phyloP scores from a whole-genome alignment of 208 protist genomes.

The Leishmania arabica region DNA sequence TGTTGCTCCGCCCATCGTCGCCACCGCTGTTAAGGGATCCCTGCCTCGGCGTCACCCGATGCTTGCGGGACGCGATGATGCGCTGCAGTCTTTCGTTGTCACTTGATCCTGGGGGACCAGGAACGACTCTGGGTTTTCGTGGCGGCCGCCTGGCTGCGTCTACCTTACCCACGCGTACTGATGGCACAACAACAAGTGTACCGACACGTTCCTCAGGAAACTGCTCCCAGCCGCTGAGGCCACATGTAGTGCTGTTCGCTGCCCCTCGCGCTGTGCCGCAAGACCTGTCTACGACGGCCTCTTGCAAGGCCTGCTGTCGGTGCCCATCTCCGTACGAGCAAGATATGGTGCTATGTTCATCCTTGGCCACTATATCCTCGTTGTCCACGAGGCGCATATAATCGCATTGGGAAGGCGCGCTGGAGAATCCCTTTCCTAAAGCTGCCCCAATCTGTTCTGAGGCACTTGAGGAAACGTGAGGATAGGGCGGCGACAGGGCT shows the following conservation, averaged over 20 bases:
- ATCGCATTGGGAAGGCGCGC: conserved; percentile 8
- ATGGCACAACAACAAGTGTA: background rate
- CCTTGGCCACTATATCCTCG: background rate
- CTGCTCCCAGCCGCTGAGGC: conserved; percentile 32
- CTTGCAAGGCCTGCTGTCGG: conserved; percentile 2
- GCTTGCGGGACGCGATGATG: conserved; percentile 41
- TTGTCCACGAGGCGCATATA: conserved; percentile 38
- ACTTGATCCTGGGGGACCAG: background rate
- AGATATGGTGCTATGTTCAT: background rate
- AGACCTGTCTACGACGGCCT: background rate
- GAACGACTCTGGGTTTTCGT: conserved; percentile 1
- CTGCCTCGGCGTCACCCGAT: conserved; percentile 17
- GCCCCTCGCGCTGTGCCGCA: background rate
- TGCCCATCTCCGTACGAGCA: conserved; percentile 10
- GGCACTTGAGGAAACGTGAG: background rate
- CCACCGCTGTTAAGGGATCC: conserved; percentile 3
- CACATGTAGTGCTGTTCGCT: conserved; percentile 3
- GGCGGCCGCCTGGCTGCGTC: conserved; percentile 14
- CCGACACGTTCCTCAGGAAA: conserved; percentile 14
- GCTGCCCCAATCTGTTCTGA: background rate
- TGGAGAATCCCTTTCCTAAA: background rate
- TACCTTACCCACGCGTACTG: conserved; percentile 6
- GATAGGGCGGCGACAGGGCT: background rate
- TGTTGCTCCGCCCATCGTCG: conserved; percentile 23
- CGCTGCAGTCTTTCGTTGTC: conserved; percentile 42